Conservation (phyloP, 2,329 filamentous ascomycete genomes). For the Huntiella savannae region DNA sequence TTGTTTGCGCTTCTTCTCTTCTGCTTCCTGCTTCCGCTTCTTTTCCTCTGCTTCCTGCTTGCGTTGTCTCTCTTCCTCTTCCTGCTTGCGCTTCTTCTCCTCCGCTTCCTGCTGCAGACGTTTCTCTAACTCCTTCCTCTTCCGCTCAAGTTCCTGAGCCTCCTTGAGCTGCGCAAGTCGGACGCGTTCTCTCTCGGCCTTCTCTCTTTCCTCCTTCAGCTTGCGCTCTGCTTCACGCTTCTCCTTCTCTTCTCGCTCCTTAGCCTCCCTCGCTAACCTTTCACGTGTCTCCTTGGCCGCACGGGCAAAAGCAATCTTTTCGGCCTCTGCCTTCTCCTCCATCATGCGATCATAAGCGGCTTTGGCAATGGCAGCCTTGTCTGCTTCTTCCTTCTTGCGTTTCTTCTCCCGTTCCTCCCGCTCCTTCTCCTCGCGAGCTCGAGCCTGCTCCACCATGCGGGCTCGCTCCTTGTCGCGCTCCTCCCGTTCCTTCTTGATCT, state of each 20-base stretch:
- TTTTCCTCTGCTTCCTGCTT: constrained; percentile 17
- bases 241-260: constrained; percentile 20
- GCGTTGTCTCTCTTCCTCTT: constrained; percentile 19
- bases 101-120: constrained; percentile 24
- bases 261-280: constrained; percentile 1
- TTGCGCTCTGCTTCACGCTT: constrained; percentile 25
- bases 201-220: constrained; percentile 24
- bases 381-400: constrained; percentile 1
- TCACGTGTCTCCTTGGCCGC: constrained; percentile 3
- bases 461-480: constrained; percentile 40
- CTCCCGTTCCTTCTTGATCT: constrained; percentile 10
- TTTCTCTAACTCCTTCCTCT: constrained; percentile 22
- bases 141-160: constrained; percentile 26
- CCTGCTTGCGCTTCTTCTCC: constrained; percentile 19
- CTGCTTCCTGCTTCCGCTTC: constrained; percentile 23
- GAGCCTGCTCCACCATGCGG: constrained; percentile 7
- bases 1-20: constrained; percentile 22
- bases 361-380: background rate
- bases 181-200: constrained; percentile 19
- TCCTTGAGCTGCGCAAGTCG: constrained; percentile 14
- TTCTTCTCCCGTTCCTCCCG: constrained; percentile 19
- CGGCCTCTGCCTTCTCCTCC: constrained; percentile 2
- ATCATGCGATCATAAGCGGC: constrained; percentile 1
- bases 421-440: constrained; percentile 5
- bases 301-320: background rate